Evolutionary conservation across 1,284 basidiomycete genomes (phyloP).

Genomic region (Tylopilus sp.): DNA sequence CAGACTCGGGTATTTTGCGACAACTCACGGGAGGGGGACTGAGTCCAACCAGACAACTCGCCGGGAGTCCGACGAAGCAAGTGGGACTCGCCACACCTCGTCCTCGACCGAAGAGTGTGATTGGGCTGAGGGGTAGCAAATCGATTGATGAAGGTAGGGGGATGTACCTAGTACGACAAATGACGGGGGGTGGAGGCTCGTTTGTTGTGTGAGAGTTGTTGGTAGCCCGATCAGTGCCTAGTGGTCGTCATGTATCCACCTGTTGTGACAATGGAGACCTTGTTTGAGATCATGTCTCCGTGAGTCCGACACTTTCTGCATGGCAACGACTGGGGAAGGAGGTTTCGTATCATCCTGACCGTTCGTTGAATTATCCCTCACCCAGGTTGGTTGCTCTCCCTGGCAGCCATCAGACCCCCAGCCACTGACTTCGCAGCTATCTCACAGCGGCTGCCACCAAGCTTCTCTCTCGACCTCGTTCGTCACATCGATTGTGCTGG

Average conservation of each 20-base stretch:
- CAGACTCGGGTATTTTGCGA: constrained; percentile 46
- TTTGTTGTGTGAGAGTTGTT: constrained; percentile 24
- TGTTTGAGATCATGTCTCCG: constrained; percentile 9
- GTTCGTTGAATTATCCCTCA: neutral
- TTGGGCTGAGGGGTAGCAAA: constrained; percentile 54
- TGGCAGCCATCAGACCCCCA: constrained; percentile 7
- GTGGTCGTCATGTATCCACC: constrained; percentile 25
- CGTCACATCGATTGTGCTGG: constrained; percentile 2
- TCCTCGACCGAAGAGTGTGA: constrained; percentile 60
- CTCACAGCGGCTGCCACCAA: neutral
- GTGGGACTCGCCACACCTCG: constrained; percentile 35
- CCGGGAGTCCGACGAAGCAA: constrained; percentile 57
- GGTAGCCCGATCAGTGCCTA: neutral
- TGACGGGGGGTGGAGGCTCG: constrained; percentile 54
- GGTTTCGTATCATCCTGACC: neutral
- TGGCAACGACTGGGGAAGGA: constrained; percentile 9
- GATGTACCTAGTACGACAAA: constrained; percentile 63
- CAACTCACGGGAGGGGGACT: constrained; percentile 66
- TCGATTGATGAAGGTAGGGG: constrained; percentile 61
- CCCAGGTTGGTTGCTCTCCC: neutral
- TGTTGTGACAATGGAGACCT: constrained; percentile 4
- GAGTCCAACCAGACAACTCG: constrained; percentile 54
- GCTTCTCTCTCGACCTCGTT: neutral
- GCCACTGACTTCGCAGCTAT: constrained; percentile 7
- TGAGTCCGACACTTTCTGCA: constrained; percentile 4